phyloP scores from a whole-genome alignment of 2,329 filamentous ascomycete genomes.

The Teratosphaeria viscida region DNA sequence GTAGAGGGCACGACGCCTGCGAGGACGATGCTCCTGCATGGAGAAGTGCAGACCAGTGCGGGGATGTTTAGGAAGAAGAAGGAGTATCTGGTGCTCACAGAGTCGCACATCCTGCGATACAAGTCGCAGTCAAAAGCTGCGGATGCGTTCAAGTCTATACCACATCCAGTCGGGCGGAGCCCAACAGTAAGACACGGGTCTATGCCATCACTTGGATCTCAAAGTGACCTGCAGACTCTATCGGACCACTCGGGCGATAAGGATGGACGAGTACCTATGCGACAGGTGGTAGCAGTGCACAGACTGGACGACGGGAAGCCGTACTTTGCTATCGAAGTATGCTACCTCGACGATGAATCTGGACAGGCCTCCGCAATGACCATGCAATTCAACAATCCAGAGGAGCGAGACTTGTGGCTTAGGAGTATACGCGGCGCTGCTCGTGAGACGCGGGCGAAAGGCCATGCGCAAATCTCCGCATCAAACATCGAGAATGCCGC shows the following conservation, averaged over 20 bases:
- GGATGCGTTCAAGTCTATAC: slow-evolving; percentile 47
- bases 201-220: slow-evolving; percentile 48
- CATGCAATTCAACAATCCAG: slow-evolving; percentile 52
- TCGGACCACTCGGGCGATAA: slow-evolving; percentile 42
- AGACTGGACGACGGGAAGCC: slow-evolving; percentile 57
- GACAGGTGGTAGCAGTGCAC: slow-evolving; percentile 58
- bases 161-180: slow-evolving; percentile 30
- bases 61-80: slow-evolving; percentile 63
- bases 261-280: slow-evolving; percentile 49
- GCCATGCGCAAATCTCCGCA: slow-evolving; percentile 45
- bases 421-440: slow-evolving; percentile 51
- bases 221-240: slow-evolving; percentile 49
- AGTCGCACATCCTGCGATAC: slow-evolving; percentile 57
- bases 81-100: slow-evolving; percentile 62
- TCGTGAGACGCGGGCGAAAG: slow-evolving; percentile 43
- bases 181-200: slow-evolving; percentile 45
- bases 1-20: slow-evolving; percentile 14
- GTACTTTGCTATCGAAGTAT: slow-evolving; percentile 57
- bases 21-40: slow-evolving; percentile 50
- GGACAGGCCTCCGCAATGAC: slow-evolving; percentile 52
- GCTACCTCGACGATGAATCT: slow-evolving; percentile 55
- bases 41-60: slow-evolving; percentile 59
- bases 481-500: slow-evolving; percentile 53
- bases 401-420: slow-evolving; percentile 58
- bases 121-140: slow-evolving; percentile 56